Conservation (phyloP, 768 basidiomycete genomes). For the Lyophyllum semitale region DNA sequence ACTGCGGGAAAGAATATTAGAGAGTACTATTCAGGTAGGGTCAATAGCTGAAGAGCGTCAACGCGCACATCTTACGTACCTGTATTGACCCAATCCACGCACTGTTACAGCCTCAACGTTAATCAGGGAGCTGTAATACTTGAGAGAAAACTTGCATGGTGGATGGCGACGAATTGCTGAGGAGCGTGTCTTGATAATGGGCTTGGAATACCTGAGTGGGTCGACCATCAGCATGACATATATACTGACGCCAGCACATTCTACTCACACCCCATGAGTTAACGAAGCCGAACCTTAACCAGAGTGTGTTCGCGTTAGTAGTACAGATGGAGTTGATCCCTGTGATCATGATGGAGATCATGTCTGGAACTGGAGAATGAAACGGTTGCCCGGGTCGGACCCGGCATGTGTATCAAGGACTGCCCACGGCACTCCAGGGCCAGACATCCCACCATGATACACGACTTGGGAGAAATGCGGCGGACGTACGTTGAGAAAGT, state of each 20-base stretch:
- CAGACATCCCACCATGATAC: too few relatives aligned
- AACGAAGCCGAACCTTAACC: conserved; percentile 60
- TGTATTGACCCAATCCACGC: conserved; percentile 84
- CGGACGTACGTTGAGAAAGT: too few relatives aligned
- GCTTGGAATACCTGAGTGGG: conserved; percentile 64
- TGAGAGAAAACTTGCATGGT: conserved; percentile 51
- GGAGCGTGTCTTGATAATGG: conserved; percentile 60
- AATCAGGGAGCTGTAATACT: background rate
- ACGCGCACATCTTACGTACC: conserved; percentile 30
- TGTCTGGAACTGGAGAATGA: too few relatives aligned
- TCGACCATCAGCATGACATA: background rate
- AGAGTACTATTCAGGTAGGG: conserved; percentile 47
- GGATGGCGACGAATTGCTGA: conserved; percentile 54
- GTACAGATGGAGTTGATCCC: too few relatives aligned
- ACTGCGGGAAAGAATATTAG: conserved; percentile 65
- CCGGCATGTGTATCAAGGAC: too few relatives aligned
- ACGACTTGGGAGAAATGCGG: too few relatives aligned
- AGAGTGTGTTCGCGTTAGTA: background rate
- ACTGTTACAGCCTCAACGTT: conserved; percentile 35
- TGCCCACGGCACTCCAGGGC: too few relatives aligned
- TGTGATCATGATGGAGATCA: too few relatives aligned
- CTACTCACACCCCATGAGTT: conserved; percentile 73
- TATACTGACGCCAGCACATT: background rate
- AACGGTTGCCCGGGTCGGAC: too few relatives aligned
- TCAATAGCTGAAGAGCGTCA: background rate